These are phyloP conservation scores for Leishmania braziliensis DNA, from an alignment of 208 protist genomes.

Conservation along the genomic window DNA sequence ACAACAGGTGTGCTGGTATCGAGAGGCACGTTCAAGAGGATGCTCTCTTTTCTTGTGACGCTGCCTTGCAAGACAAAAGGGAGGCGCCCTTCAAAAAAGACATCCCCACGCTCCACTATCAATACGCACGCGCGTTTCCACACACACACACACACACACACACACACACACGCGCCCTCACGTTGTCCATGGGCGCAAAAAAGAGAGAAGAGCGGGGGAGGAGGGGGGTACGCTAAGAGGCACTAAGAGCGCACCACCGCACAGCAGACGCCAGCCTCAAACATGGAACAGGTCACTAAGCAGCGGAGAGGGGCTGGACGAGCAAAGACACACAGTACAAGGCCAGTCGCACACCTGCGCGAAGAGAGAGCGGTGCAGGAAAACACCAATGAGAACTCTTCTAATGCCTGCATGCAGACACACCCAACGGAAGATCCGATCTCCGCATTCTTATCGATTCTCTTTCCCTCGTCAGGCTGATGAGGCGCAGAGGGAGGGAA, in stretches of 20 bases:
- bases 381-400: not conserved
- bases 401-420: no score
- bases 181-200: not conserved
- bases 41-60: not conserved
- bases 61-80: not conserved
- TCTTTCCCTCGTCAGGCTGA: not conserved
- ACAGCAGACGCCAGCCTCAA: not conserved
- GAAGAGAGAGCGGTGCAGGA: not conserved
- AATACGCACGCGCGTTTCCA: not conserved
- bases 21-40: not conserved
- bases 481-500: not conserved
- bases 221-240: not conserved
- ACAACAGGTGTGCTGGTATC: not conserved
- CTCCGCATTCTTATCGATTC: not conserved
- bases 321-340: not conserved
- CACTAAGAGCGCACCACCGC: not conserved
- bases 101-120: no score
- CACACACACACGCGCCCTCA: not conserved
- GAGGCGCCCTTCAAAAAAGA: not conserved
- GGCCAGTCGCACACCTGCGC: not conserved
- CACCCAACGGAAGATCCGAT: not conserved
- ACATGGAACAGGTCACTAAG: not conserved
- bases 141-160: not conserved
- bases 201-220: not conserved
- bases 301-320: not conserved